phyloP scores from a whole-genome alignment of 2,329 filamentous ascomycete genomes.

The Cryphonectria nitschkei region DNA sequence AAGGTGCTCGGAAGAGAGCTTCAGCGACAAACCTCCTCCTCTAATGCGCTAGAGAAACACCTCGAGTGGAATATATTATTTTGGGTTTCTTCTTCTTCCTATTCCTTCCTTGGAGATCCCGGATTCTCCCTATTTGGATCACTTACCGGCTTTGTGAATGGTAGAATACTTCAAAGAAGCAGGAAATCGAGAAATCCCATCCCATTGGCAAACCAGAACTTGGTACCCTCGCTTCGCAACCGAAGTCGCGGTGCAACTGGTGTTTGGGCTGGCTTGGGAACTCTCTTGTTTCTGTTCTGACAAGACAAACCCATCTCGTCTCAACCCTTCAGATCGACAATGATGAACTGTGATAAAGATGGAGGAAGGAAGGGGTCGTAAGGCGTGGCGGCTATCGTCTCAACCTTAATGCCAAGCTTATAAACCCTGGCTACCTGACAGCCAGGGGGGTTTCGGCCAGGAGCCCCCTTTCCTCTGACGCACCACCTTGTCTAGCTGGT shows the following conservation, averaged over 20 bases:
- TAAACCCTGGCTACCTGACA: conserved; percentile 13
- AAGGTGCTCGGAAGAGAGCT: background rate
- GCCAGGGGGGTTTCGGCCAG: conserved; percentile 15
- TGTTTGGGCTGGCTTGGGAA: background rate
- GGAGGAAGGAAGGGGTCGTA: conserved; percentile 2
- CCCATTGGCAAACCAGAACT: background rate
- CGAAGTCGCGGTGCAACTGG: background rate
- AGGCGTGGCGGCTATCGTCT: conserved; percentile 1
- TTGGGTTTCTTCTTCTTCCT: too few species aligned
- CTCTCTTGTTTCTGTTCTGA: background rate
- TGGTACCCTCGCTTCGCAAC: background rate
- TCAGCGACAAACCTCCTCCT: background rate
- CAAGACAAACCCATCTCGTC: background rate
- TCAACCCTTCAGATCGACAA: background rate
- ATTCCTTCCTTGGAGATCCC: background rate
- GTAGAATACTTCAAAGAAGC: too few species aligned
- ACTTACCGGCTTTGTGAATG: background rate
- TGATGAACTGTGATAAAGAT: background rate
- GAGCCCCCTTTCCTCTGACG: background rate
- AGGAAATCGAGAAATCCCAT: background rate
- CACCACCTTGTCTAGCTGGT: background rate
- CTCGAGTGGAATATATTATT: background rate
- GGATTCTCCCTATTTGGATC: too few species aligned
- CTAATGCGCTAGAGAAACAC: background rate
- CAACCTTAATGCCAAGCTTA: conserved; percentile 25